These are phyloP conservation scores for Isoetes taiwanensis DNA, from an alignment of 75 land plant species.

Conservation along the genomic window DNA sequence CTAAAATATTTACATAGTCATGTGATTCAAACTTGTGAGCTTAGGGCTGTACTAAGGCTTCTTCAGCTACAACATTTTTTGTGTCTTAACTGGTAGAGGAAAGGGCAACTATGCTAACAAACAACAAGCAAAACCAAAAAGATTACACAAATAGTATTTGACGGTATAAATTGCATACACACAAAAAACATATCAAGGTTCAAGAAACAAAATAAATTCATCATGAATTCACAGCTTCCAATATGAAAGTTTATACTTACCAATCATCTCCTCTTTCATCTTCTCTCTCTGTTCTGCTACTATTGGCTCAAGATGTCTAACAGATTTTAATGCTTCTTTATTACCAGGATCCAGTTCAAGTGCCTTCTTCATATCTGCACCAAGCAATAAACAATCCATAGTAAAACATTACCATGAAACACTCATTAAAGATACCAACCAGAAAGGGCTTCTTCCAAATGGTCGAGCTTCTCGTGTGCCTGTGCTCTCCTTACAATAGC, in stretches of 20 bases:
- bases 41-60: too few relatives aligned
- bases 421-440: background rate
- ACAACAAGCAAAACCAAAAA: background rate
- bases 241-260: too few relatives aligned
- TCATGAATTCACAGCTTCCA: too few relatives aligned
- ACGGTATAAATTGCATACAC: too few relatives aligned
- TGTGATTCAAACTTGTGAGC: too few relatives aligned
- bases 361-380: slow-evolving; percentile 8
- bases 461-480: background rate
- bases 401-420: background rate
- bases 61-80: too few relatives aligned
- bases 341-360: background rate
- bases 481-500: slow-evolving; percentile 7
- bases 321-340: background rate
- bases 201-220: too few relatives aligned
- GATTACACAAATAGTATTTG: too few relatives aligned
- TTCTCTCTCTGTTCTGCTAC: slow-evolving; percentile 1
- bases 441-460: background rate
- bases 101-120: background rate
- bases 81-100: too few relatives aligned
- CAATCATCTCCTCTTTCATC: slow-evolving; percentile 10
- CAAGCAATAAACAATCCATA: background rate
- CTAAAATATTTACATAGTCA: too few relatives aligned
- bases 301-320: background rate
- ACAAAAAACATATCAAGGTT: too few relatives aligned